These are phyloP conservation scores for Pilasporangium apinafurcum DNA, from an alignment of 352 stramenopile genomes.

Conservation along the genomic window DNA sequence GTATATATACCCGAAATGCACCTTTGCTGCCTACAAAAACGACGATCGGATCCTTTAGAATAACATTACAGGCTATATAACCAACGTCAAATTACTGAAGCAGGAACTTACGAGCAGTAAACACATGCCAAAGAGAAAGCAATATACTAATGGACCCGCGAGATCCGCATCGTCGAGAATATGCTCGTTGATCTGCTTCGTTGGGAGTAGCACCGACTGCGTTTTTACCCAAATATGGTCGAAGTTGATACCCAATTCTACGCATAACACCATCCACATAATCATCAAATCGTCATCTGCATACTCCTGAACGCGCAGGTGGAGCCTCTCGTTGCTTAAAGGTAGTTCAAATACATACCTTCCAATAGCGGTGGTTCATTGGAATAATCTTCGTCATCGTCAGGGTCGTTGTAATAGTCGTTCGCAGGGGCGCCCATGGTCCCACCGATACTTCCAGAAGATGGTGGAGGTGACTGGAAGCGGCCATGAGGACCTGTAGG, in stretches of 20 bases:
- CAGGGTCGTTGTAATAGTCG: conserved; percentile 9
- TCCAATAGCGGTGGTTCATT: conserved; percentile 97
- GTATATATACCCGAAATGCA: conserved; percentile 99
- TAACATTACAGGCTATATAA: neutral
- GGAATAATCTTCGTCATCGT: conserved; percentile 89
- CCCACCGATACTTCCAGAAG: conserved; percentile 9
- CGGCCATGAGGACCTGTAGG: neutral
- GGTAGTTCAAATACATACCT: conserved; percentile 29
- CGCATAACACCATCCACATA: neutral
- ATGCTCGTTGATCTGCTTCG: conserved; percentile 82
- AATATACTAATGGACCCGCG: conserved; percentile 93
- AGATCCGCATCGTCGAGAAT: conserved; percentile 92
- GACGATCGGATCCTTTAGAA: conserved; percentile 3
- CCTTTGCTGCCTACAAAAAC: conserved; percentile 70
- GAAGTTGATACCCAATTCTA: conserved; percentile 97
- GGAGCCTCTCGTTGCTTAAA: too few relatives aligned
- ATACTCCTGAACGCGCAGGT: neutral
- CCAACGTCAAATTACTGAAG: neutral
- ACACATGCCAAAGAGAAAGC: conserved; percentile 91
- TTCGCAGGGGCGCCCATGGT: conserved; percentile 7
- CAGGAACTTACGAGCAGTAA: conserved; percentile 77
- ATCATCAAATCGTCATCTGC: neutral
- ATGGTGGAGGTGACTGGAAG: conserved; percentile 13
- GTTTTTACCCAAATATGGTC: conserved; percentile 97
- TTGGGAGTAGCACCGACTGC: conserved; percentile 92